Base-by-base conservation (phyloP, 306 rosid species). In the Prunus salicina region DNA sequence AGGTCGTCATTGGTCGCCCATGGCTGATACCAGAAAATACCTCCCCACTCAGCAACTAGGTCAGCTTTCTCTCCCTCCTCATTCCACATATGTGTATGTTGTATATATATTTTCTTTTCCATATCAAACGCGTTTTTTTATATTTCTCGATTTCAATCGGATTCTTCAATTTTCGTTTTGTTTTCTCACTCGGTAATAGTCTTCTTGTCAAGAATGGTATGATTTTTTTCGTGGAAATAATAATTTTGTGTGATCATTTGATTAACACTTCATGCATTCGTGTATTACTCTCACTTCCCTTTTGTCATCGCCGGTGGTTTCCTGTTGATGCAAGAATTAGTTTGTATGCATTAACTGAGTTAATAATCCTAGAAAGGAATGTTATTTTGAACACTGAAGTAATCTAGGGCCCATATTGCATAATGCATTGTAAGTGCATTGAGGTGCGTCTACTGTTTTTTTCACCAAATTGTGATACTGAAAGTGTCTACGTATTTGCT, bases 11-110 rank as follows among this genome's bases (percentile, higher is more conserved):
- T 74, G 51, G 56, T 82, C 55, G 68, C 52, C 45, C 63, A 86
- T 87, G 93, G 86, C 91, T 69, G 87, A 85, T n/a, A 77, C 78
- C 74, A 71, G 52, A 53, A 80, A 71, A n/a, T 61, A 64, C 81
- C 47, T 82, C 82, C 80, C 61, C 9, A 80, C 50, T 75, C 87
- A 84, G 47, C 84, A 77, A 46, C 80, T 90, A 68, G 96, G 96
- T 88, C 63, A 13, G 81, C 32, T 75, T 80, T 55, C 3, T 13
- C 53, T 62, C 65, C 50, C 67, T 14, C 25, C 32, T 5, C 34
- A 20, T 49, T 62, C 52, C 45, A 2, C 24, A 28, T n/a, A 10
- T 46, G 8, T 25, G 49, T 41, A 6, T 13, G 8, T 34, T 47
- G 9, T 60, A 63, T 9, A 24, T 16, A 4, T 49, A 15, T 38